A percentile compares a stretch with the other conserved stretches of the same genome.
Evolutionary conservation across 345 rosid genomes (phyloP).

Genomic region (Erysimum cheiranthoides): DNA sequence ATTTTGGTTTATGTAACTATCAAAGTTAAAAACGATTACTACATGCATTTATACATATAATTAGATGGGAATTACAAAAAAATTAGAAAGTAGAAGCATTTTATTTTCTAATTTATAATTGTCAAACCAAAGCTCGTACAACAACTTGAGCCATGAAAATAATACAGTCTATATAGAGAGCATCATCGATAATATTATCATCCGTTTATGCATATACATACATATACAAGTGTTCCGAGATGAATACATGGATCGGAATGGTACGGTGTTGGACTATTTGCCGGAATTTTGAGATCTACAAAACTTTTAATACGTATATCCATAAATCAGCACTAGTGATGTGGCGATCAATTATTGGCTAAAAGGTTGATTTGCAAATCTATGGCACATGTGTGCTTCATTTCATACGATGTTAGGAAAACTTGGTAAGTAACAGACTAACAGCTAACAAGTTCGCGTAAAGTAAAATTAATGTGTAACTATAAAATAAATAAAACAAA

Average conservation of each 20-base stretch:
- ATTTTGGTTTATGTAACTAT: neutral
- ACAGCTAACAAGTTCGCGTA: constrained; percentile 16
- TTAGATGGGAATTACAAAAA: neutral
- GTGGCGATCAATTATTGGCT: constrained; percentile 6
- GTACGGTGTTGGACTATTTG: constrained; percentile 13
- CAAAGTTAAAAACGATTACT: neutral
- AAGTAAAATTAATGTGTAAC: neutral
- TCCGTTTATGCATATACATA: neutral
- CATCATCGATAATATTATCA: neutral
- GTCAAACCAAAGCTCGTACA: neutral
- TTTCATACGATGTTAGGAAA: constrained; percentile 36
- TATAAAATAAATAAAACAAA: neutral
- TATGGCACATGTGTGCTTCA: constrained; percentile 36
- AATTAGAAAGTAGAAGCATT: neutral
- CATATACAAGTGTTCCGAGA: neutral
- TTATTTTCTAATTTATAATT: neutral
- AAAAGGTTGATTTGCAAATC: constrained; percentile 23
- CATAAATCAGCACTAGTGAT: neutral
- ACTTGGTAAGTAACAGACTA: neutral
- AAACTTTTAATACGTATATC: neutral
- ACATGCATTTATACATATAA: neutral
- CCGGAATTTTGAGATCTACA: constrained; percentile 24
- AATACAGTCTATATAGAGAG: neutral
- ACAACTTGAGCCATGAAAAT: neutral
- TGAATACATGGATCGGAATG: neutral